A percentile compares a stretch with the other conserved stretches of the same genome.
Conservation (phyloP, 331 rosid genomes). For the Erythrophleum ivorense region DNA sequence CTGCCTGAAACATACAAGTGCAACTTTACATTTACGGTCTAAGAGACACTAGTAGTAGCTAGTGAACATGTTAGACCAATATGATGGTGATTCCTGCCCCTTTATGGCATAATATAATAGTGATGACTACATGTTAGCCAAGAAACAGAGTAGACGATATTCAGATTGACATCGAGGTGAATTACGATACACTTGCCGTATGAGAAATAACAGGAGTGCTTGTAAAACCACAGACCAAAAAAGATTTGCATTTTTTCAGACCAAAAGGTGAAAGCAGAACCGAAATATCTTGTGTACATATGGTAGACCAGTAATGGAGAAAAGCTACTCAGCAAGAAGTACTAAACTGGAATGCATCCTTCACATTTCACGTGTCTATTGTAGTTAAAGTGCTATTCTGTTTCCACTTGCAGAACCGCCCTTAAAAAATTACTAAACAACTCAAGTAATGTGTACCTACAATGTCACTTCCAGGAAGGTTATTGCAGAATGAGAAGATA, state of each 20-base stretch:
- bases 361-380: too few relatives aligned
- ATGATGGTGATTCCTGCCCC: neutral
- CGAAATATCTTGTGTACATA: neutral
- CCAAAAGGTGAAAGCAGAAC: neutral
- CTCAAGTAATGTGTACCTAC: too few relatives aligned
- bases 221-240: neutral
- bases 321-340: neutral
- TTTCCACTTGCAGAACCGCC: too few relatives aligned
- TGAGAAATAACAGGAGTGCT: neutral
- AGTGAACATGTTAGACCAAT: neutral
- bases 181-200: too few relatives aligned
- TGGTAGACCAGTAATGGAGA: neutral
- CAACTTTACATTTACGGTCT: neutral
- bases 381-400: too few relatives aligned
- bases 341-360: too few relatives aligned
- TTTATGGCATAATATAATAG: neutral
- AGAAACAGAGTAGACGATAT: too few relatives aligned
- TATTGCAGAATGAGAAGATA: too few relatives aligned
- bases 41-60: neutral
- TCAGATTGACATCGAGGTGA: too few relatives aligned
- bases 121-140: too few relatives aligned
- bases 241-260: neutral
- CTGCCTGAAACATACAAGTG: slow-evolving; percentile 58
- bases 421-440: too few relatives aligned
- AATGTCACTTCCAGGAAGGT: too few relatives aligned